Conservation (phyloP, 2,329 filamentous ascomycete genomes). For the Trichoderma guizhouense region DNA sequence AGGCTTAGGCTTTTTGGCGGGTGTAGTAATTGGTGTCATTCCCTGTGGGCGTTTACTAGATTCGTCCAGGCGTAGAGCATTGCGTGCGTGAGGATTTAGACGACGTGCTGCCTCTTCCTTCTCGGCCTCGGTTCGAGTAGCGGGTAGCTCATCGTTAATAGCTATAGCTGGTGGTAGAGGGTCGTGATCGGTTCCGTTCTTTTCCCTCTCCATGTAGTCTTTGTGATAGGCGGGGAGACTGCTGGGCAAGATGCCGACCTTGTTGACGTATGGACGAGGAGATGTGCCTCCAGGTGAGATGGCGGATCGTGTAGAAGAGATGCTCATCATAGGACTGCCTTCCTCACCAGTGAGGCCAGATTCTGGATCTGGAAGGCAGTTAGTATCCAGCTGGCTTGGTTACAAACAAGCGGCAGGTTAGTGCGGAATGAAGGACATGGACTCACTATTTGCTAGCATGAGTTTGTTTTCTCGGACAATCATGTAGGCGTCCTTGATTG, state of each 20-base stretch:
- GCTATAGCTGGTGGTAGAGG: slow-evolving; percentile 40
- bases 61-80: slow-evolving; percentile 65
- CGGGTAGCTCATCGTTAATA: slow-evolving; percentile 46
- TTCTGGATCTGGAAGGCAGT: slow-evolving; percentile 35
- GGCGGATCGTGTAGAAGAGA: slow-evolving; percentile 53
- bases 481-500: slow-evolving; percentile 98
- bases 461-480: slow-evolving; percentile 97
- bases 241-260: slow-evolving; percentile 86
- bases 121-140: slow-evolving; percentile 63
- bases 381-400: slow-evolving; percentile 24
- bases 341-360: slow-evolving; percentile 34
- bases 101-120: slow-evolving; percentile 77
- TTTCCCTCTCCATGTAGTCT: slow-evolving; percentile 77
- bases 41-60: slow-evolving; percentile 56
- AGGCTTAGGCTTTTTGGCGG: slow-evolving; percentile 67
- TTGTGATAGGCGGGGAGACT: slow-evolving; percentile 88
- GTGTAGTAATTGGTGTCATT: slow-evolving; percentile 59
- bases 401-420: slow-evolving; percentile 25
- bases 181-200: slow-evolving; percentile 48
- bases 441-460: slow-evolving; percentile 91
- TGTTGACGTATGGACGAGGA: slow-evolving; percentile 65
- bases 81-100: slow-evolving; percentile 80
- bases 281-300: slow-evolving; percentile 48
- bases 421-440: background rate
- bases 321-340: slow-evolving; percentile 51